Conservation (phyloP, 2,329 filamentous ascomycete species). For the Plenodomus biglobosus region DNA sequence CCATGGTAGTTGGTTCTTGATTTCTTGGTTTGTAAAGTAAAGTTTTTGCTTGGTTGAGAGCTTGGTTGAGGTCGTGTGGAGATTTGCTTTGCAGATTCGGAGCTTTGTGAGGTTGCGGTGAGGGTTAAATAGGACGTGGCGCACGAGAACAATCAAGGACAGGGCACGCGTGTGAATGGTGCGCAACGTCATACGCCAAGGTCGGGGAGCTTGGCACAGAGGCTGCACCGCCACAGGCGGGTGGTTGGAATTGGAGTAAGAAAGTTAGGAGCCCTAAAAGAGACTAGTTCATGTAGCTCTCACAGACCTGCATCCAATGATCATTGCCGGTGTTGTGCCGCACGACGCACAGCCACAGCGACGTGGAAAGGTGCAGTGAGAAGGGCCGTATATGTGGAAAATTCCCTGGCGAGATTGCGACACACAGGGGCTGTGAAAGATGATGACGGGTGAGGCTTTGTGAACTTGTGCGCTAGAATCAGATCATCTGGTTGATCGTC, state of each 20-base stretch:
- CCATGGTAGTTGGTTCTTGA: constrained; percentile 38
- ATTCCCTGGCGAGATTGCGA: not conserved
- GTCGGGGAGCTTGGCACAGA: not conserved
- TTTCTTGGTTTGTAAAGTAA: not conserved
- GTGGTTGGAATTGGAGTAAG: not conserved
- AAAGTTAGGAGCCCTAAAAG: not conserved
- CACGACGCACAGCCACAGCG: constrained; percentile 1
- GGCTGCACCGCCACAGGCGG: not conserved
- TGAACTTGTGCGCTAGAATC: not conserved
- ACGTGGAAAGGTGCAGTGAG: not conserved
- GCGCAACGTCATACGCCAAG: not conserved
- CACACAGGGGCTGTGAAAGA: not conserved
- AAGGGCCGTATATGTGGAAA: not conserved
- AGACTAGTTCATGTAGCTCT: not conserved
- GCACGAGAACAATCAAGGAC: not conserved
- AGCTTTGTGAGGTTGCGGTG: not conserved
- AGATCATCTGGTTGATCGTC: not conserved
- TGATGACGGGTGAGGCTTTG: not conserved
- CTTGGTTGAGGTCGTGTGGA: not conserved
- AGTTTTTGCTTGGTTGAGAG: not conserved
- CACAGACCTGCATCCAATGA: not conserved
- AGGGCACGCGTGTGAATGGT: not conserved
- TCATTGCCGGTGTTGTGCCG: not conserved
- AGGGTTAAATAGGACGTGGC: not conserved
- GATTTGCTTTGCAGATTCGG: not conserved